Base-by-base conservation (phyloP, 2,329 filamentous ascomycete genomes). In the Fusarium sterilihyphosum region DNA sequence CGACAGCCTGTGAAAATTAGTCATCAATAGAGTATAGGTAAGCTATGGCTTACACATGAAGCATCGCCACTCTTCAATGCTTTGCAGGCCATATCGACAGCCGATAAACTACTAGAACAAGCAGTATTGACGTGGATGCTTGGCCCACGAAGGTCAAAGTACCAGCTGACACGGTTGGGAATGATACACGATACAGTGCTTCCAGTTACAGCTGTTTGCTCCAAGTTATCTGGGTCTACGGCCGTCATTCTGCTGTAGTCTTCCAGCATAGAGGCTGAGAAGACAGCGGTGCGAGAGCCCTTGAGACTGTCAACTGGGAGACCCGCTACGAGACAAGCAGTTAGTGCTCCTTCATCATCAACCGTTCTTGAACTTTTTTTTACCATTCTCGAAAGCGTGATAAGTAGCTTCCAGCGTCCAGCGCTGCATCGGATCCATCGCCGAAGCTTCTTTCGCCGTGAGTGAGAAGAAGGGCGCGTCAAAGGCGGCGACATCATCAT, bases 31-130 rank as follows among this genome's bases (percentile, higher is more conserved):
- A 13, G 16, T 8, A 2, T 1, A 3, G 7, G 5, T 52, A 0
- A 4, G 0, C 3, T 2, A 7, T 12, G 17, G 6, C 59, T 50
- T 37, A 67, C 61, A 38, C 44, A 65, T 8, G 24, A 31, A 44
- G 87, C 6, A 86, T 83, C 35, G 80, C 86, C 77, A 84, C 88
- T 13, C 5, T 82, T 83, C 14, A 88, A 67, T 68, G 84, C 81
- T 43, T 83, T 61, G 13, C 61, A 75, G 0, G 70, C 75, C 41
- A 76, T 57, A 40, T 77, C 64, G 1, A 77, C 26, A 31, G 75
- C 75, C 5, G 56, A 61, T 17, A 77, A 50, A 20, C 69, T 61
- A 35, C 69, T 73, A 5, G 72, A 75, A 12, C 74, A 77, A 2
- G 72, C 75, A 5, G 74, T 77, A 29, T 77, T 71, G 11, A 77